Evolutionary conservation across 202 grass and related monocot genomes (phyloP), one percentile per base, ranked within the genome.

Genomic region (Dendrocalamus latiflorus): DNA sequence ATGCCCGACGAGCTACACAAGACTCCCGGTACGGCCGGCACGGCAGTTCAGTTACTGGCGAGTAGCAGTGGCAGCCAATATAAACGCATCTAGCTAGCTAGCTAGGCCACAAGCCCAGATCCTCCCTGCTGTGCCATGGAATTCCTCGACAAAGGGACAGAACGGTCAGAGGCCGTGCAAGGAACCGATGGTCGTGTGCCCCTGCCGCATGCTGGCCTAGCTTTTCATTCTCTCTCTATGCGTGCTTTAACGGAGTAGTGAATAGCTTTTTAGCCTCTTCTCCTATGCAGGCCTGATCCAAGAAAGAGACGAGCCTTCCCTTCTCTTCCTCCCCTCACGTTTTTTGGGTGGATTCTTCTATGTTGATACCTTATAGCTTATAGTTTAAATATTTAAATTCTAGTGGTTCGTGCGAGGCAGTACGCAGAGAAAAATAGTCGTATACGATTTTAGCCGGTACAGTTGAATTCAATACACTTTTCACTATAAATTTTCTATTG

Each of bases 141-240:
- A 94, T 86, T 78, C 55, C 7, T 86, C 74, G 93, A 94, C 93
- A 94, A 88, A 88, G 79, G n/a, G 93, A 95, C 93, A 95, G 51
- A 20, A 49, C 5, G 70, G 82, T 84, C 90, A 94, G 93, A 94
- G 73, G 61, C 81, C 66, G 88, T 85, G 81, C 77, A 71, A 74
- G 48, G 59, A 83, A 86, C 83, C 78, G 73, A 61, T 68, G 26
- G 81, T 84, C 21, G 53, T 90, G 83, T 70, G 67, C 66, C 58
- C 65, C 70, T 39, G 34, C 37, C 70, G n/a, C n/a, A n/a, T n/a
- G n/a, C n/a, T n/a, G n/a, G 58, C 71, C 63, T 74, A 53, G 9
- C 67, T 70, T 80, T 76, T 38, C 70, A 10, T 26, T 36, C 71
- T 75, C 53, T 45, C 4, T 20, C 25, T 21, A 4, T 75, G 64